These are phyloP conservation scores for Draba incana DNA, from an alignment of 345 rosid species.

Conservation along the genomic window DNA sequence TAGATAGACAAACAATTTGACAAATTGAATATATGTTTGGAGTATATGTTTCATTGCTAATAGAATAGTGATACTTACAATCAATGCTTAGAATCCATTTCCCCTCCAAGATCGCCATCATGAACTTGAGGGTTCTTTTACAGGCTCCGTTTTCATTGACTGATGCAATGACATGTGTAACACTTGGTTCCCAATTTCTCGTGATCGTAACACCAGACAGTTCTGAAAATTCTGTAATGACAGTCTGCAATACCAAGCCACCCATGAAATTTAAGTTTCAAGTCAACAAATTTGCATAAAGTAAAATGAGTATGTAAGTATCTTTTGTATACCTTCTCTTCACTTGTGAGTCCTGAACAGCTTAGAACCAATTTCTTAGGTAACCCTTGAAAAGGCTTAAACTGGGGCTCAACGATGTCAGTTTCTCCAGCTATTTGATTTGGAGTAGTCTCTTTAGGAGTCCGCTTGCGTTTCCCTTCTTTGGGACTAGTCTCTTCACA, in stretches of 20 bases:
- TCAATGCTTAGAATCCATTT: conserved; percentile 83
- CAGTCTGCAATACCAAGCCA: conserved; percentile 57
- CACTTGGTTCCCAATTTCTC: conserved; percentile 67
- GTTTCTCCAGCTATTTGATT: conserved; percentile 43
- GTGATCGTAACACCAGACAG: conserved; percentile 55
- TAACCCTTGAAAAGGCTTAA: conserved; percentile 41
- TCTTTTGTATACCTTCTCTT: conserved; percentile 58
- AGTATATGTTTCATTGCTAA: neutral
- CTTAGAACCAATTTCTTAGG: conserved; percentile 63
- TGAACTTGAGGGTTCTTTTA: conserved; percentile 78
- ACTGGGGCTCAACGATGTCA: conserved; percentile 32
- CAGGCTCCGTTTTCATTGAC: conserved; percentile 78
- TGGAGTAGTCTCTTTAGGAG: conserved; percentile 46
- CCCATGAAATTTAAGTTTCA: neutral
- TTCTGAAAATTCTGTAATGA: conserved; percentile 60
- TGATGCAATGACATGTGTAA: conserved; percentile 88
- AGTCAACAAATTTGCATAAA: neutral
- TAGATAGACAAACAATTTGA: neutral
- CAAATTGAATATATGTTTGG: neutral
- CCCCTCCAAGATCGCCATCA: conserved; percentile 90
- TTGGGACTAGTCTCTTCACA: conserved; percentile 49
- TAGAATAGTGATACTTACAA: conserved; percentile 53
- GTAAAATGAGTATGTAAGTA: neutral
- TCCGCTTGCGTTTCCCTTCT: conserved; percentile 41
- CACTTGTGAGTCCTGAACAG: conserved; percentile 76